These are phyloP conservation scores for Striga hermonthica DNA, from an alignment of 305 asterid species.

Conservation along the genomic window DNA sequence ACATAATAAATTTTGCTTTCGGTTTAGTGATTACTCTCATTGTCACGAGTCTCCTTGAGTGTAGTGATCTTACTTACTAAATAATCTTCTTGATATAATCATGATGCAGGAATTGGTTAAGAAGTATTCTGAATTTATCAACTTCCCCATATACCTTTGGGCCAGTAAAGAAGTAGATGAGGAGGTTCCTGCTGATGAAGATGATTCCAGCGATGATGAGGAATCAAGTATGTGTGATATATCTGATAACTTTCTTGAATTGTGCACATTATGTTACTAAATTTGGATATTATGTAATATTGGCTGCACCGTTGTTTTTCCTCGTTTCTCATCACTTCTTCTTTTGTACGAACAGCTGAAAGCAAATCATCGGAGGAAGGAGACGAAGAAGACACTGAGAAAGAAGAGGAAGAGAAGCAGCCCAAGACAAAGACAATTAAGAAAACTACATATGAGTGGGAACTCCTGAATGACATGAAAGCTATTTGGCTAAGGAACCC, in stretches of 20 bases:
- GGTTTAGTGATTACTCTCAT: not conserved
- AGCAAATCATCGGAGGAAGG: conserved; percentile 53
- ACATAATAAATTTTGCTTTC: too few relatives aligned
- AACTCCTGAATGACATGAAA: conserved; percentile 74
- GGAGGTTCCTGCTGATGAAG: conserved; percentile 82
- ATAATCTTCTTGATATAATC: not conserved
- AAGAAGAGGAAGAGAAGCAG: conserved; percentile 62
- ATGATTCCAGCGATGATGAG: conserved; percentile 60
- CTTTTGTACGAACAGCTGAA: conserved; percentile 48
- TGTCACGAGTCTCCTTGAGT: not conserved
- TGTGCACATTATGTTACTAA: not conserved
- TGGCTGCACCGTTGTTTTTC: not conserved
- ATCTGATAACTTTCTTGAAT: conserved; percentile 11
- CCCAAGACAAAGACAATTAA: conserved; percentile 68
- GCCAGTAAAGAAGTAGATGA: conserved; percentile 76
- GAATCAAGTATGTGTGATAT: conserved; percentile 41
- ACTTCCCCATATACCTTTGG: conserved; percentile 78
- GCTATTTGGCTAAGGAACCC: conserved; percentile 84
- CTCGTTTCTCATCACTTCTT: conserved; percentile 24
- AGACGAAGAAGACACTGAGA: conserved; percentile 56
- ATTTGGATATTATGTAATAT: not conserved
- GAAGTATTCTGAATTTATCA: conserved; percentile 73
- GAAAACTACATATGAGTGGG: conserved; percentile 80
- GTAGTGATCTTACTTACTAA: conserved; percentile 24
- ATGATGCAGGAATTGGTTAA: conserved; percentile 67